These are phyloP conservation scores for Podospora australis DNA, from an alignment of 495 filamentous ascomycete species.

Conservation along the genomic window DNA sequence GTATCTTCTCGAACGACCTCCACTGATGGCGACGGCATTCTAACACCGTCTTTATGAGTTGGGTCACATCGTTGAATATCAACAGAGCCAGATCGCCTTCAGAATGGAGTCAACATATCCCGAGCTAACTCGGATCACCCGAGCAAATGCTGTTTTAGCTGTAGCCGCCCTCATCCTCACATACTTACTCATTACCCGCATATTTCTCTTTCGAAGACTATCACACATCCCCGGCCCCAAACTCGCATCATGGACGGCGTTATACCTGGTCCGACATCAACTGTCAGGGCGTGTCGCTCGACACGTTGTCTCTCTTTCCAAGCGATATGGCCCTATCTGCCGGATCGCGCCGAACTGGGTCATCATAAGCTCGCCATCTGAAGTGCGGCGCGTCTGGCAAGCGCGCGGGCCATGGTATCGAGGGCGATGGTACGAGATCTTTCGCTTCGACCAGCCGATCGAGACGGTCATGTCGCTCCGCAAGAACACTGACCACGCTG, in stretches of 20 bases:
- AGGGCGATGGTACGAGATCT: constrained; percentile 28
- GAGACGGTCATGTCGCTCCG: constrained; percentile 13
- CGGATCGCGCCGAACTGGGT: constrained; percentile 32
- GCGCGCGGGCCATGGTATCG: constrained; percentile 31
- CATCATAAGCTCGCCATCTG: constrained; percentile 34
- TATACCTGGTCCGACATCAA: constrained; percentile 13
- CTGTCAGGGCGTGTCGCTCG: neutral
- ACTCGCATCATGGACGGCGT: neutral
- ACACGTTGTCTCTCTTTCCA: constrained; percentile 7
- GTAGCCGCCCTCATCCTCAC: neutral
- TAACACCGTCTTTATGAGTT: no score
- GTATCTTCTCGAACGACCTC: no score
- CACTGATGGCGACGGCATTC: no score
- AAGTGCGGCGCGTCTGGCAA: constrained; percentile 31
- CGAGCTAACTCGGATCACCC: no score
- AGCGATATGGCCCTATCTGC: constrained; percentile 21
- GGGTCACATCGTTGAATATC: no score
- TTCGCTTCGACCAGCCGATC: constrained; percentile 27
- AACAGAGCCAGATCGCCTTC: no score
- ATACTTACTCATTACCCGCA: constrained; percentile 3
- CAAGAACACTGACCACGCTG: constrained; percentile 14
- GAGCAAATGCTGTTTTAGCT: no score
- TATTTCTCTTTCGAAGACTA: constrained; percentile 1
- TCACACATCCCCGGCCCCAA: constrained; percentile 10
- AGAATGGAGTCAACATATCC: no score